These are phyloP conservation scores for Fusarium sp. DNA, from an alignment of 2,329 filamentous ascomycete species.

Conservation along the genomic window DNA sequence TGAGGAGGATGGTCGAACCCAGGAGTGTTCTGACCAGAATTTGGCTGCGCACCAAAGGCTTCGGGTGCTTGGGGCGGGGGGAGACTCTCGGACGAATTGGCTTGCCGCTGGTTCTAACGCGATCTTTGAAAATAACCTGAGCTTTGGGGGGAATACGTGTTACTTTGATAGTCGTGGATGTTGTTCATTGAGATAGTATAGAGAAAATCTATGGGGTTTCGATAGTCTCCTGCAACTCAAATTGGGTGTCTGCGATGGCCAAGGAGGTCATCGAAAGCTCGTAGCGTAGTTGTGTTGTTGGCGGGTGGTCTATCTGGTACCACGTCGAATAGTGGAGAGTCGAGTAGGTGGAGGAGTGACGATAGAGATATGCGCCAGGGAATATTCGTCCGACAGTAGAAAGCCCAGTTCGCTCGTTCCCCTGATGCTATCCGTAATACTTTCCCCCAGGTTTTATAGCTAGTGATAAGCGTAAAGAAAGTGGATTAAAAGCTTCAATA, in stretches of 20 bases:
- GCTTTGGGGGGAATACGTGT: constrained; percentile 28
- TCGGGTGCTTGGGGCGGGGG: not conserved
- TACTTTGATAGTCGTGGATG: constrained; percentile 35
- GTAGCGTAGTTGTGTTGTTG: constrained; percentile 29
- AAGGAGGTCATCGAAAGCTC: constrained; percentile 15
- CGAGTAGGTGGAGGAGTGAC: constrained; percentile 27
- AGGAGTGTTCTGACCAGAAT: not conserved
- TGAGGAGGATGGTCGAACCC: not conserved
- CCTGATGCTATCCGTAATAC: not conserved
- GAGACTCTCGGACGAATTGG: constrained; percentile 8
- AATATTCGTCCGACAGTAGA: constrained; percentile 1
- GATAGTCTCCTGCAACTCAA: constrained; percentile 1
- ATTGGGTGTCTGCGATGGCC: constrained; percentile 1
- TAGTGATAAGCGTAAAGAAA: constrained; percentile 14
- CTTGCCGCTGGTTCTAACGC: constrained; percentile 49
- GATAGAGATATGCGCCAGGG: constrained; percentile 30
- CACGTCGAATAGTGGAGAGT: constrained; percentile 39
- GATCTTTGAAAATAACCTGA: constrained; percentile 23
- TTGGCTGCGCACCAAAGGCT: not conserved
- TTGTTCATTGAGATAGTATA: constrained; percentile 40
- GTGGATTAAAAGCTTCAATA: constrained; percentile 25
- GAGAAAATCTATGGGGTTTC: not conserved
- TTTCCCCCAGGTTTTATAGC: constrained; percentile 5
- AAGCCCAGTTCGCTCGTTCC: constrained; percentile 1
- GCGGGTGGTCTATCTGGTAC: constrained; percentile 31